phyloP scores from a whole-genome alignment of 129 eudicot species.

The Centaurea solstitialis region DNA sequence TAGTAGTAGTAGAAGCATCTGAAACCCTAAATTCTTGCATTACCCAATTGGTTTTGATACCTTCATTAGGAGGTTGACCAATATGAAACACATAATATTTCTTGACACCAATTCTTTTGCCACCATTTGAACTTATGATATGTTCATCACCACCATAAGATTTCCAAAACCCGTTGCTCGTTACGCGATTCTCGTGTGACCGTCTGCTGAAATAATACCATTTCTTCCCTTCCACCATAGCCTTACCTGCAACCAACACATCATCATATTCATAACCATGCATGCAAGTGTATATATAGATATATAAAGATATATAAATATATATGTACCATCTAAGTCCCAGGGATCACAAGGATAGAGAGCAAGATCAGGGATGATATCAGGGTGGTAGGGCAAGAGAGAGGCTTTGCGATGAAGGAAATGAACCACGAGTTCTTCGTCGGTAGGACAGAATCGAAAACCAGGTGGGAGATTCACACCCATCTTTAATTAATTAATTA shows the following conservation, averaged over 20 bases:
- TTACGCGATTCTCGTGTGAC: constrained; percentile 47
- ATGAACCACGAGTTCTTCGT: constrained; percentile 87
- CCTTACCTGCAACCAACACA: constrained; percentile 56
- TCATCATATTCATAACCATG: not conserved
- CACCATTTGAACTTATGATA: constrained; percentile 46
- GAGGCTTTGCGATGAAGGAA: constrained; percentile 82
- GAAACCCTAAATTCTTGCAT: constrained; percentile 81
- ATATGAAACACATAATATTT: constrained; percentile 57
- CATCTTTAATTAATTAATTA: not conserved
- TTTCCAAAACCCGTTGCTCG: constrained; percentile 74
- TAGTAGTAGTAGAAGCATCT: constrained; percentile 44
- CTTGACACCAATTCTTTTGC: constrained; percentile 65
- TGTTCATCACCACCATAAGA: constrained; percentile 69
- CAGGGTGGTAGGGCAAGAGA: constrained; percentile 78
- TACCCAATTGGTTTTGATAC: constrained; percentile 74
- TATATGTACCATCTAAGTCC: constrained; percentile 68
- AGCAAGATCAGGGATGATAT: constrained; percentile 86
- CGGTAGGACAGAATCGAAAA: constrained; percentile 78
- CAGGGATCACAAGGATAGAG: constrained; percentile 87
- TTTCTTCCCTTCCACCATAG: constrained; percentile 74
- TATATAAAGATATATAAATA: too few species aligned
- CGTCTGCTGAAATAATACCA: constrained; percentile 86
- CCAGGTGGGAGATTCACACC: constrained; percentile 86
- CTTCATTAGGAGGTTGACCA: constrained; percentile 59
- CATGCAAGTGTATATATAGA: not conserved